These are phyloP conservation scores for Dactylellina drechsleri DNA, from an alignment of 2,329 filamentous ascomycete genomes.

Conservation along the genomic window DNA sequence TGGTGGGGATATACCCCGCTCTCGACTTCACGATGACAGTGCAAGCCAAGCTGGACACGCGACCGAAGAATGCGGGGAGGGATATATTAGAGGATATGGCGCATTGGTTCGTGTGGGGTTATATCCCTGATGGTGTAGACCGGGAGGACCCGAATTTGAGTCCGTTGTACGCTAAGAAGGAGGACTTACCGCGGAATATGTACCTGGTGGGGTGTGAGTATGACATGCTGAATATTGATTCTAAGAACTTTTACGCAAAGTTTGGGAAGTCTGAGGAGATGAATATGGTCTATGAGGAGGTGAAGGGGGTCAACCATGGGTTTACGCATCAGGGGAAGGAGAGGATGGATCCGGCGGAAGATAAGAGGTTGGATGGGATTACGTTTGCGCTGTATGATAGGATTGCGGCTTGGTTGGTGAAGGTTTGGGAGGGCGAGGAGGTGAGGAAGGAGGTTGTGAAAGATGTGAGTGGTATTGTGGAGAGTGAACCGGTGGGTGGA, in stretches of 20 bases:
- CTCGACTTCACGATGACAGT: constrained; percentile 46
- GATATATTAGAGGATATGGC: constrained; percentile 39
- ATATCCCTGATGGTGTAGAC: constrained; percentile 57
- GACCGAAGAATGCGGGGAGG: constrained; percentile 21
- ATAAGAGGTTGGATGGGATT: constrained; percentile 26
- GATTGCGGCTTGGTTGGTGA: constrained; percentile 34
- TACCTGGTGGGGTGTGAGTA: constrained; percentile 56
- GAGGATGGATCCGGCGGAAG: constrained; percentile 33
- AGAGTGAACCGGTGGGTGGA: neutral
- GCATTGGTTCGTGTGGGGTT: constrained; percentile 56
- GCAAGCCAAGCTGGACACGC: constrained; percentile 14
- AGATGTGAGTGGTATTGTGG: neutral
- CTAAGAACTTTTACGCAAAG: constrained; percentile 49
- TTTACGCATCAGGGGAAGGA: constrained; percentile 44
- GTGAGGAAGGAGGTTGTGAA: constrained; percentile 9
- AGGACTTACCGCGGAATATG: constrained; percentile 57
- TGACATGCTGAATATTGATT: constrained; percentile 56
- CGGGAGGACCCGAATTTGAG: constrained; percentile 57
- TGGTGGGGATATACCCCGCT: constrained; percentile 39
- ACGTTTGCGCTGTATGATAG: constrained; percentile 49
- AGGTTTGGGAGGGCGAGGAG: constrained; percentile 12
- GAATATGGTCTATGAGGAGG: constrained; percentile 47
- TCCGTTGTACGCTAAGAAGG: constrained; percentile 54
- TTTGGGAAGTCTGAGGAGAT: constrained; percentile 37
- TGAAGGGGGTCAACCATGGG: constrained; percentile 43